phyloP scores from a whole-genome alignment of 805 yeast genomes.

The Candida awuae region DNA sequence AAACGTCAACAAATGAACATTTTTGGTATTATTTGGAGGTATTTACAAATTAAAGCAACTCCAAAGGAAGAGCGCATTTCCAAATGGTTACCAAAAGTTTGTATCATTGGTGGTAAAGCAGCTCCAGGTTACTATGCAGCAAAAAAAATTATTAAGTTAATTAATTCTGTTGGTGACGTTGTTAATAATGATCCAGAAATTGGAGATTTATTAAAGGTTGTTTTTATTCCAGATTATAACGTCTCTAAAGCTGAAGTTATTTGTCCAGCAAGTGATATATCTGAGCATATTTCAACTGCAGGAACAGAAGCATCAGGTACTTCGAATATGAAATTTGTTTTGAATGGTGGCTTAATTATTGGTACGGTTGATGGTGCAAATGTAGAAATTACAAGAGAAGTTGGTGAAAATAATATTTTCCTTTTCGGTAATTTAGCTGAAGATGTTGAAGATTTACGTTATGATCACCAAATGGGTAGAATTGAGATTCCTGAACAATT shows the following conservation, averaged over 20 bases:
- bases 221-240: conserved; percentile 85
- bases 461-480: conserved; percentile 58
- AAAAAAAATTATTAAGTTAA: conserved; percentile 76
- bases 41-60: conserved; percentile 64
- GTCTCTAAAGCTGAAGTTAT: conserved; percentile 91
- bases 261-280: conserved; percentile 81
- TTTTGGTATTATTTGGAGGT: conserved; percentile 81
- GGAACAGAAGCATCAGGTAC: conserved; percentile 98
- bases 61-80: conserved; percentile 51
- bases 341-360: conserved; percentile 87
- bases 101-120: conserved; percentile 87
- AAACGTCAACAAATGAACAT: conserved; percentile 92
- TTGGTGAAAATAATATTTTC: conserved; percentile 89
- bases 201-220: conserved; percentile 73
- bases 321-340: conserved; percentile 89
- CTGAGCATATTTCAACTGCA: conserved; percentile 93
- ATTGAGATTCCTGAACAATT: conserved; percentile 53
- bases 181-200: conserved; percentile 72
- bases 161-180: conserved; percentile 73
- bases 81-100: conserved; percentile 65
- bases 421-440: conserved; percentile 87
- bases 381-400: conserved; percentile 88
- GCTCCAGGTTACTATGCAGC: conserved; percentile 99
- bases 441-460: conserved; percentile 79
- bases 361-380: conserved; percentile 98